Percentiles rank a stretch among this genome's conserved stretches.
phyloP scores from a whole-genome alignment of 1,139 yeast genomes.

The Entelexis paramagnoliae region DNA sequence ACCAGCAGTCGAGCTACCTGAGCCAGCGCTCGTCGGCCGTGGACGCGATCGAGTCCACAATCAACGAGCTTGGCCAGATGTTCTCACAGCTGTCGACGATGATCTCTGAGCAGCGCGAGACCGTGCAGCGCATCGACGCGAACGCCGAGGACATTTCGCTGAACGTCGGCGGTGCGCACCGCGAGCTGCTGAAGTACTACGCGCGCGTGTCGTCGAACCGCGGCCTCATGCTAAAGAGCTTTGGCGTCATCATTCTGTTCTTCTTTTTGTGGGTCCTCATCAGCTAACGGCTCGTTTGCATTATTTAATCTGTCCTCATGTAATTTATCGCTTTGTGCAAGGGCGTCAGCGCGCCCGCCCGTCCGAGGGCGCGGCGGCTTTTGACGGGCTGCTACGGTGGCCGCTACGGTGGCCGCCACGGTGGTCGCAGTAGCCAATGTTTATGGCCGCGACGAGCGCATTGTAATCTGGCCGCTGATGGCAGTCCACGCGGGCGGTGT shows the following conservation, averaged over 20 bases:
- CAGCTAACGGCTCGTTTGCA: conserved; percentile 9
- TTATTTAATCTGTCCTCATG: conserved; percentile 2
- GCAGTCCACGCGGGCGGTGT: too few species aligned
- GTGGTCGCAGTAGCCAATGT: too few species aligned
- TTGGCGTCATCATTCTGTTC: conserved; percentile 64
- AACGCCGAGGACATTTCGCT: conserved; percentile 88
- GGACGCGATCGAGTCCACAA: conserved; percentile 89
- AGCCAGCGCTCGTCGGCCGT: conserved; percentile 84
- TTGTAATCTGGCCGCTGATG: too few species aligned
- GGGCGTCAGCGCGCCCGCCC: too few species aligned
- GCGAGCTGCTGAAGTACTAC: conserved; percentile 83
- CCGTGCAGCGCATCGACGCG: conserved; percentile 87
- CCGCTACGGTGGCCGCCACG: too few species aligned
- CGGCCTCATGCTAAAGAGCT: conserved; percentile 83
- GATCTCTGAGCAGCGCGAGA: conserved; percentile 97
- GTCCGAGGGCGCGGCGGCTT: too few species aligned
- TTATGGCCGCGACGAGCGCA: too few species aligned
- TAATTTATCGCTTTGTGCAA: neutral
- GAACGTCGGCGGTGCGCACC: conserved; percentile 86
- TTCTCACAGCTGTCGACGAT: conserved; percentile 92
- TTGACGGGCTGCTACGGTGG: too few species aligned
- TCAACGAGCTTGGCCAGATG: conserved; percentile 89
- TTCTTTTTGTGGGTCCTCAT: conserved; percentile 26
- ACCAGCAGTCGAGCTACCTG: conserved; percentile 54
- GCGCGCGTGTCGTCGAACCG: conserved; percentile 81